These are phyloP conservation scores for Papilionanthe hybrid DNA, from an alignment of 116 monocot species.

Conservation along the genomic window DNA sequence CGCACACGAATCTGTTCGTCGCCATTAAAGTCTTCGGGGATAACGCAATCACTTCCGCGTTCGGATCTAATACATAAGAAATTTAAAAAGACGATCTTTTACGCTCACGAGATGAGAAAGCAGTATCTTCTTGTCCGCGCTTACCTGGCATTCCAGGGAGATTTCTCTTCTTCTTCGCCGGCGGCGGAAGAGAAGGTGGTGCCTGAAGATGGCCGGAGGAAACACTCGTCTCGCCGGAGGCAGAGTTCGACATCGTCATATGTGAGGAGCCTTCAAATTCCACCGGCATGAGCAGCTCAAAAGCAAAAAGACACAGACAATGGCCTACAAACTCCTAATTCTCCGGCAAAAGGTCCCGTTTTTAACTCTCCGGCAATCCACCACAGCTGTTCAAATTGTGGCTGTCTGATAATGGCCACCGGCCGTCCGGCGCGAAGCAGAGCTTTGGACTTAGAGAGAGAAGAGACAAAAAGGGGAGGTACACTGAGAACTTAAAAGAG, in stretches of 20 bases:
- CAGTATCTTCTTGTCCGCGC: neutral
- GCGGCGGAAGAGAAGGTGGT: neutral
- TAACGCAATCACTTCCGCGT: constrained; percentile 72
- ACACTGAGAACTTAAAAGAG: neutral
- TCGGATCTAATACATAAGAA: constrained; percentile 48
- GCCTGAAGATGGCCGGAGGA: constrained; percentile 22
- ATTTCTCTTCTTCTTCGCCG: constrained; percentile 26
- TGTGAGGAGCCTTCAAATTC: constrained; percentile 19
- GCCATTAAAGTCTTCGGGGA: constrained; percentile 78
- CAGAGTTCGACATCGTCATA: constrained; percentile 30
- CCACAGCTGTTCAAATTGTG: neutral
- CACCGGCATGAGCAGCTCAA: constrained; percentile 5
- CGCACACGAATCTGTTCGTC: constrained; percentile 86
- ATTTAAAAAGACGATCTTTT: neutral
- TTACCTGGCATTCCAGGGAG: constrained; percentile 48
- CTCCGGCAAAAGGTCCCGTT: neutral
- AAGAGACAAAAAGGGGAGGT: neutral
- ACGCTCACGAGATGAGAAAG: neutral
- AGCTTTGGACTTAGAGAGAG: constrained; percentile 2
- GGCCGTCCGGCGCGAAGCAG: neutral
- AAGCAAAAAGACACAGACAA: neutral
- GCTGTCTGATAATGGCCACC: neutral
- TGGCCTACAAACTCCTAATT: neutral
- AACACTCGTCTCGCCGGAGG: constrained; percentile 19
- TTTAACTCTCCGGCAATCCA: neutral